phyloP scores from a whole-genome alignment of 768 basidiomycete genomes.

The Lactarius indigo region DNA sequence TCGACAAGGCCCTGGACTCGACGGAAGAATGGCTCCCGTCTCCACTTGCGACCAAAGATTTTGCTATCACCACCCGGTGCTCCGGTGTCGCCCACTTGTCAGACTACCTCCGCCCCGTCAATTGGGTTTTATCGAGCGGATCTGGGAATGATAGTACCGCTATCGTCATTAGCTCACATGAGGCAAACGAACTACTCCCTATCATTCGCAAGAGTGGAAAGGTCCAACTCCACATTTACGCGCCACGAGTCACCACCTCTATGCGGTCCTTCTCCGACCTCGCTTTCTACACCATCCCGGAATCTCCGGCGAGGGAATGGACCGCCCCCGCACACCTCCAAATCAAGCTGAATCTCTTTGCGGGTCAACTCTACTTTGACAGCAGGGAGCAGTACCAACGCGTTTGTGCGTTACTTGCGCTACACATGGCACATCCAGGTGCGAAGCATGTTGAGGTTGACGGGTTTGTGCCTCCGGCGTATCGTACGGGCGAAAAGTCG shows the following conservation, averaged over 20 bases:
- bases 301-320: not conserved
- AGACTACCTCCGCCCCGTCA: slow-evolving; percentile 18
- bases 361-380: not conserved
- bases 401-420: not conserved
- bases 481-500: not conserved
- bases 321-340: not conserved
- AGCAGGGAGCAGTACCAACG: not conserved
- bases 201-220: slow-evolving; percentile 6
- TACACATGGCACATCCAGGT: too few species aligned
- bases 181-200: slow-evolving; percentile 14
- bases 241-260: not conserved
- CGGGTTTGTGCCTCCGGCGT: not conserved
- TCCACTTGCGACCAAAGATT: too few species aligned
- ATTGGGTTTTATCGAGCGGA: not conserved
- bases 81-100: not conserved
- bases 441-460: too few species aligned
- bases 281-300: too few species aligned
- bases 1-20: not conserved
- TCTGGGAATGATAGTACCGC: not conserved
- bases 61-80: not conserved
- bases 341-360: not conserved
- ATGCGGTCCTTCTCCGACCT: slow-evolving; percentile 1
- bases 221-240: not conserved
- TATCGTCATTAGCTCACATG: not conserved
- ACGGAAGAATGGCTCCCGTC: not conserved